A percentile compares a stretch with the other conserved stretches of the same genome.
Conservation (phyloP, 805 yeast genomes). For the Lachancea sp. region DNA sequence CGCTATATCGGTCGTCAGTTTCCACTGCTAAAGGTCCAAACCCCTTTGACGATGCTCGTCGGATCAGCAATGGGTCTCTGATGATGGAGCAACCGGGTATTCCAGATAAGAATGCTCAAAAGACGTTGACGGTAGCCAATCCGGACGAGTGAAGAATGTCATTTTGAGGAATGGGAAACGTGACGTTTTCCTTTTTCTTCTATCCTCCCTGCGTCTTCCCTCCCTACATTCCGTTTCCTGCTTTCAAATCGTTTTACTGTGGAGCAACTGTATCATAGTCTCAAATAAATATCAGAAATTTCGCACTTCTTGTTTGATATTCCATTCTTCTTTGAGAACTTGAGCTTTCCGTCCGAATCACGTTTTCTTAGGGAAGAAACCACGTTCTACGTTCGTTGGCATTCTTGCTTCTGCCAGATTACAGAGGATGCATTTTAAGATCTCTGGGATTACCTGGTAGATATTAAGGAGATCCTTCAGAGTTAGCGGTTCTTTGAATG, state of each 20-base stretch:
- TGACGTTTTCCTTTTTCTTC: too few species aligned
- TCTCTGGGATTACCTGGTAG: too few species aligned
- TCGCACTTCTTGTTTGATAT: background rate
- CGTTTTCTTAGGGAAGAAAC: too few species aligned
- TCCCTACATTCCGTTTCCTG: too few species aligned
- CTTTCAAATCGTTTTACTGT: background rate
- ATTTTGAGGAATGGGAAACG: background rate
- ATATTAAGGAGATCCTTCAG: too few species aligned
- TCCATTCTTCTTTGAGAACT: background rate
- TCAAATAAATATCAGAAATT: background rate
- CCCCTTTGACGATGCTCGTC: conserved; percentile 63
- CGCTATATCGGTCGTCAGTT: conserved; percentile 20
- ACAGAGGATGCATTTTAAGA: too few species aligned
- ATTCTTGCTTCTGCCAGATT: too few species aligned
- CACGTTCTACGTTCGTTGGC: too few species aligned
- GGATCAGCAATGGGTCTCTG: conserved; percentile 78
- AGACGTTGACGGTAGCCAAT: conserved; percentile 79
- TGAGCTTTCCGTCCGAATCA: background rate
- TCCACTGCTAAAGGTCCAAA: conserved; percentile 20
- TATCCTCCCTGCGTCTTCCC: too few species aligned
- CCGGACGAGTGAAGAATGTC: conserved; percentile 50
- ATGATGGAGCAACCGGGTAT: conserved; percentile 74
- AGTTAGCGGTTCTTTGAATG: too few species aligned
- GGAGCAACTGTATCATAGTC: conserved; percentile 2
- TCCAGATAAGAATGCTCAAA: conserved; percentile 53